Base-by-base conservation (phyloP, 2,329 filamentous ascomycete species). In the Tolypocladium ovalisporum region DNA sequence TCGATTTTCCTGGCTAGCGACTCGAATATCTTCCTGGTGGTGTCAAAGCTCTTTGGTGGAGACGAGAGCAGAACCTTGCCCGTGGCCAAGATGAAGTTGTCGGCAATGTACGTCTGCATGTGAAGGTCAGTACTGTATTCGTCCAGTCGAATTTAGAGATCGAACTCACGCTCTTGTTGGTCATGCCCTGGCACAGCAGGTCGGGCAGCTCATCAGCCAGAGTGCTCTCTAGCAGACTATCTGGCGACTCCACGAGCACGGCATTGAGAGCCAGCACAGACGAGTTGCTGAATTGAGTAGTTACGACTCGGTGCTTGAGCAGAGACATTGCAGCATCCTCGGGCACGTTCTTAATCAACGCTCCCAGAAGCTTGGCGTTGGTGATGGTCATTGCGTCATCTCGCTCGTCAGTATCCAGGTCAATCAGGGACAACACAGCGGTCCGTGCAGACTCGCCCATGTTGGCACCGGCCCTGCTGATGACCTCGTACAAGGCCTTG, bases 401-500 rank as follows among this genome's bases (percentile, higher is more conserved):
- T 52, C 80, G 80, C 62, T 89, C 88, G 59, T 90, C 88, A 4
- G 81, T 76, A 60, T 96, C 91, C 63, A 85, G 85, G 70, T 97
- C 94, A 66, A 99, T 97, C 54, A 99, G 79, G 49, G 84, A 82
- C 54, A 99, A 77, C 32, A 99, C 90, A n/a, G 92, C 86, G 59
- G 85, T 82, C 57, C 92, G 86, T 53, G 93, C 97, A 27, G 86
- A 77, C 66, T 97, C 94, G 65, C 89, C 92, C 94, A 99, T 99
- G 73, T 93, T 97, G 58, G 81, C 80, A 56, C 94, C 94, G 22
- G 92, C 93, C 73, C 96, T 96, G 78, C 90, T 93, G 60, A 99
- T 87, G 35, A 99, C 94, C 68, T 97, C 93, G 68, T 95, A 97
- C 52, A 99, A 75, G 3, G 94, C 94, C 77, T 95, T 96, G 66